These are phyloP conservation scores for Suhomyces prunicola DNA, from an alignment of 805 yeast genomes.

Conservation along the genomic window DNA sequence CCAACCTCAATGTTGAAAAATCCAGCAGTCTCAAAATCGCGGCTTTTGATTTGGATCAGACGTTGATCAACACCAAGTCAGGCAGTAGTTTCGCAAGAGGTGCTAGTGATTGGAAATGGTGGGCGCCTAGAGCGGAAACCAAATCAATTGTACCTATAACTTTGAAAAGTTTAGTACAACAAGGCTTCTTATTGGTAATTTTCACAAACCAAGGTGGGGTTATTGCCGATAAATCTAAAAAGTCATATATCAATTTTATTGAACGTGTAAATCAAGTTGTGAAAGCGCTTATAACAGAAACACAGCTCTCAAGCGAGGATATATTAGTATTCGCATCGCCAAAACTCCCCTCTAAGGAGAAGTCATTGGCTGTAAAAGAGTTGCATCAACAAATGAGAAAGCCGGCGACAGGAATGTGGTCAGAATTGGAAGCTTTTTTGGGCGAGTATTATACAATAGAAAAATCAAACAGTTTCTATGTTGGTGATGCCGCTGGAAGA, in stretches of 20 bases:
- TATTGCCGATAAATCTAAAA: slow-evolving; percentile 33
- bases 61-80: slow-evolving; percentile 65
- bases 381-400: slow-evolving; percentile 53
- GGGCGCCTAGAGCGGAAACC: slow-evolving; percentile 17
- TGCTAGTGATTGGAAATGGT: slow-evolving; percentile 72
- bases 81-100: slow-evolving; percentile 56
- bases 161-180: slow-evolving; percentile 19
- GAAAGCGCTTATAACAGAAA: slow-evolving; percentile 13
- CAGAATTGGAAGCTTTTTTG: slow-evolving; percentile 44
- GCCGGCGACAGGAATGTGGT: slow-evolving; percentile 80
- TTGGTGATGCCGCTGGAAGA: slow-evolving; percentile 98
- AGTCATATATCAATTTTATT: slow-evolving; percentile 39
- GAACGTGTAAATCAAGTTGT: slow-evolving; percentile 41
- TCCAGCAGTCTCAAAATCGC: slow-evolving; percentile 41
- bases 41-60: slow-evolving; percentile 84
- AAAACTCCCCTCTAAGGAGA: slow-evolving; percentile 40
- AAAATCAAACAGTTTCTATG: slow-evolving; percentile 51
- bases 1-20: slow-evolving; percentile 5
- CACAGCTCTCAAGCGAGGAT: slow-evolving; percentile 13
- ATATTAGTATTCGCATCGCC: slow-evolving; percentile 63
- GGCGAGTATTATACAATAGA: slow-evolving; percentile 32
- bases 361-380: slow-evolving; percentile 12
- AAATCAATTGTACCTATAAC: slow-evolving; percentile 19
- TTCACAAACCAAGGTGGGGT: slow-evolving; percentile 87
- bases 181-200: slow-evolving; percentile 51